Evolutionary conservation across 202 grass and related monocot species (phyloP), one percentile per base, ranked within the genome.

Genomic region (Setaria italica): DNA sequence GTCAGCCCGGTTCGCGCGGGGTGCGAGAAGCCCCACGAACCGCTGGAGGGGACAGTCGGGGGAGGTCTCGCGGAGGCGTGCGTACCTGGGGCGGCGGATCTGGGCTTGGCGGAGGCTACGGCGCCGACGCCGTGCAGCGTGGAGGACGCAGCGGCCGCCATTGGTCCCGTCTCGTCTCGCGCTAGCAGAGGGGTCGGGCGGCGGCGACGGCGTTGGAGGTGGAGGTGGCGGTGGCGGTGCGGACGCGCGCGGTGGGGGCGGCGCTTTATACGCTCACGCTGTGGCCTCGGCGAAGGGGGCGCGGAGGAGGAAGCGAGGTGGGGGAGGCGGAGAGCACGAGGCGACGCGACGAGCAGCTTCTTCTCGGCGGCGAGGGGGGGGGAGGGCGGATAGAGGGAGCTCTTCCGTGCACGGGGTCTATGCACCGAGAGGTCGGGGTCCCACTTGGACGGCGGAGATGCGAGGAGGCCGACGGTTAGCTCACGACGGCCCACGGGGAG

Each of bases 251-350:
- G 30, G 29, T 54, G 54, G 17, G 20, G 66, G 45, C 46, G 8
- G 82, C 50, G 11, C 10, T 87, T 76, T 82, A 87, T 83, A 82
- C 21, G 21, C 50, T 6, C 9, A 0, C n/a, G 39, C 20, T 58
- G 42, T 6, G 7, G 62, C 71, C 64, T 70, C 20, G 79, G 51
- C 51, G 50, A 49, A 13, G 78, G 0, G 0, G 7, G 35, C 11
- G 47, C 64, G 79, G 62, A 68, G 79, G 64, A 51, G 72, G 70
- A 67, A 67, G 59, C 58, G 70, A 76, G 85, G 79, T 11, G 49
- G 70, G 4, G 39, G 45, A 2, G 86, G 80, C 86, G 86, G 80
- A 88, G 74, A 63, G 73, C 32, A 77, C 86, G 80, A 83, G 80
- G 85, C 14, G 71, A 47, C 7, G 33, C 39, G 4, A 79, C 25